Base-by-base conservation (phyloP, 2,329 filamentous ascomycete species). In the Diplodia intermedia region DNA sequence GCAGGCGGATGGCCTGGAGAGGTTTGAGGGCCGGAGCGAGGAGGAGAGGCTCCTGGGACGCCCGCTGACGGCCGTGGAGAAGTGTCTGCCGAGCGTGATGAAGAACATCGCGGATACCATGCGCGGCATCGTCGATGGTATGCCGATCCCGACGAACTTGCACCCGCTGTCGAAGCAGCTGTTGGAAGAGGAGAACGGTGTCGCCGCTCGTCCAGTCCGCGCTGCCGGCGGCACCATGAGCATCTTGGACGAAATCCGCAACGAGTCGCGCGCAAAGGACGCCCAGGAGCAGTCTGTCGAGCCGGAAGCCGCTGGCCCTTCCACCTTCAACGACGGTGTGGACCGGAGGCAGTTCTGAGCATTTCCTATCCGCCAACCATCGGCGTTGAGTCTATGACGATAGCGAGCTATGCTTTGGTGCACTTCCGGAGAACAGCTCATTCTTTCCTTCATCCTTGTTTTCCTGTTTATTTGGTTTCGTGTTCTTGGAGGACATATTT, bases 221-320 rank as follows among this genome's bases (percentile, higher is more conserved):
- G 20, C 11, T 0, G n/a, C 18, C n/a, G 11, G 4, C 2, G 11
- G 1, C 2, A 47, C n/a, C 1, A 47, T 7, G 7, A 4, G 18
- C n/a, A n/a, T 47, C n/a, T 4, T 47, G 7, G 43, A 47, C 11
- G 40, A 43, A 2, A 3, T 43, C 1, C 18, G 40, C 6, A 18
- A 7, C 18, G 40, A 43, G 40, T 15, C 40, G 0, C 15, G 1
- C 1, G 40, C 6, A 6, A 43, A n/a, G 40, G 40, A 7, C 18
- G 7, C 40, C 7, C 1, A n/a, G 40, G 18, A 43, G 18, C 6
- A 1, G 5, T 3, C 0, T n/a, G 5, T 8, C 0, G 40, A 43
- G 15, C 15, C 15, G 40, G 7, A 43, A 18, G 40, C 2, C 0
- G 15, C 40, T 1, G 40, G 18, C 6, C 7, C 18, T 3, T 7